Evolutionary conservation across 176 grass and related monocot species (phyloP).

Genomic region (Otatea glauca): DNA sequence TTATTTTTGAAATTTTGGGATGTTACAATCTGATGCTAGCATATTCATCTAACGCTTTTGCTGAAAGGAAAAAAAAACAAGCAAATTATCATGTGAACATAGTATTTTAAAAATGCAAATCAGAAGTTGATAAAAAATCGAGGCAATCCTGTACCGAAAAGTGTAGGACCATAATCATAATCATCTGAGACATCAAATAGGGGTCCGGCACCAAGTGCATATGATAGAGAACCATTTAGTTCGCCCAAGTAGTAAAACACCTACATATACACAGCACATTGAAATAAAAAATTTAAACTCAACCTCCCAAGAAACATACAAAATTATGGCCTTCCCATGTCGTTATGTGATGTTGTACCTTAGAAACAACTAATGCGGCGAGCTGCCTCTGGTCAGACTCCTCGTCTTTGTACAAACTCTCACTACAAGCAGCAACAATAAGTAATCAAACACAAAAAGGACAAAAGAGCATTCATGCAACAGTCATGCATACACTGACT

Average conservation of each 20-base stretch:
- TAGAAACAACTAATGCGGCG: conserved; percentile 83
- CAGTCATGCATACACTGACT: neutral
- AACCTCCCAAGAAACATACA: neutral
- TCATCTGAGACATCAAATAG: conserved; percentile 73
- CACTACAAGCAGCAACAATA: conserved; percentile 46
- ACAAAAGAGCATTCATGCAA: neutral
- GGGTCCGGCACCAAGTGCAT: conserved; percentile 47
- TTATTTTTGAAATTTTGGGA: no score
- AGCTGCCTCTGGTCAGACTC: conserved; percentile 51
- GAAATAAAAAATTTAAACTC: neutral
- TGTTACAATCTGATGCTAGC: conserved; percentile 57
- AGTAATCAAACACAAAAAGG: neutral
- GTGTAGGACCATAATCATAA: conserved; percentile 72
- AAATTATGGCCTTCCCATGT: neutral
- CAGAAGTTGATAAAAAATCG: conserved; percentile 22
- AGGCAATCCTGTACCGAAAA: conserved; percentile 52
- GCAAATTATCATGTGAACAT: conserved; percentile 32
- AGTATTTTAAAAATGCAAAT: neutral
- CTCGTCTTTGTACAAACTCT: conserved; percentile 75
- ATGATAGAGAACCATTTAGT: conserved; percentile 66
- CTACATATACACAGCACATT: conserved; percentile 32
- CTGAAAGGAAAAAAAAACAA: conserved; percentile 34
- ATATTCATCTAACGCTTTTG: conserved; percentile 91
- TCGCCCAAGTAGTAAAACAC: conserved; percentile 86
- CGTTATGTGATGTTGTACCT: neutral